Conservation (phyloP, 768 basidiomycete genomes). For the Psilocybe azurescens region DNA sequence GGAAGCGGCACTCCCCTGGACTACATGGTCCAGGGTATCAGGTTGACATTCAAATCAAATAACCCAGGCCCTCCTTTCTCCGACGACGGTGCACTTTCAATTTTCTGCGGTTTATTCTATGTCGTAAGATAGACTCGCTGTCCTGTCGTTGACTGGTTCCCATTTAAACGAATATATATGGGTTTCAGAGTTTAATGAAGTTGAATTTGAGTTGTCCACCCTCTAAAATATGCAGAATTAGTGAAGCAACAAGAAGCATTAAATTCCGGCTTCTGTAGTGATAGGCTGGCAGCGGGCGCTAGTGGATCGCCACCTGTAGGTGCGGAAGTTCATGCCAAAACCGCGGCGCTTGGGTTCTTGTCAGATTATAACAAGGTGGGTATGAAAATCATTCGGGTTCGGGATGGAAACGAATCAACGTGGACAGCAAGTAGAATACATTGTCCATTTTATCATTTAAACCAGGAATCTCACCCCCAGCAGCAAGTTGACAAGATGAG, state of each 20-base stretch:
- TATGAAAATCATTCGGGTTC: too few species aligned
- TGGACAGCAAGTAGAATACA: too few species aligned
- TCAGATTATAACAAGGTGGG: neutral
- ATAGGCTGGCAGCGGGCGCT: neutral
- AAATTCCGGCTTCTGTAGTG: neutral
- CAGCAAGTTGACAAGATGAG: neutral
- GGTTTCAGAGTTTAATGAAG: slow-evolving; percentile 5
- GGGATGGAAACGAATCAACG: too few species aligned
- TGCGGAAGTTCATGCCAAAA: too few species aligned
- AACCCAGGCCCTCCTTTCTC: slow-evolving; percentile 8
- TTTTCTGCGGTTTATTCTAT: neutral
- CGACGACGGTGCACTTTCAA: slow-evolving; percentile 3
- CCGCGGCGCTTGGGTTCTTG: neutral
- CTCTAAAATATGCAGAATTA: too few species aligned
- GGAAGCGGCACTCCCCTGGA: too few species aligned
- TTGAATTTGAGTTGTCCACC: neutral
- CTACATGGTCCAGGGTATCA: neutral
- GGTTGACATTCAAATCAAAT: slow-evolving; percentile 5
- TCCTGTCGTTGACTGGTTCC: slow-evolving; percentile 12
- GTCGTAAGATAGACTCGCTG: neutral
- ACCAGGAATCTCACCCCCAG: too few species aligned
- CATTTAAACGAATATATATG: slow-evolving; percentile 7
- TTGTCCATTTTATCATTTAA: too few species aligned
- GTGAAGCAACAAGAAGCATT: too few species aligned
- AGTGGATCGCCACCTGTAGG: too few species aligned